Base-by-base conservation (phyloP, 768 basidiomycete genomes). In the Pulveroboletus frians region DNA sequence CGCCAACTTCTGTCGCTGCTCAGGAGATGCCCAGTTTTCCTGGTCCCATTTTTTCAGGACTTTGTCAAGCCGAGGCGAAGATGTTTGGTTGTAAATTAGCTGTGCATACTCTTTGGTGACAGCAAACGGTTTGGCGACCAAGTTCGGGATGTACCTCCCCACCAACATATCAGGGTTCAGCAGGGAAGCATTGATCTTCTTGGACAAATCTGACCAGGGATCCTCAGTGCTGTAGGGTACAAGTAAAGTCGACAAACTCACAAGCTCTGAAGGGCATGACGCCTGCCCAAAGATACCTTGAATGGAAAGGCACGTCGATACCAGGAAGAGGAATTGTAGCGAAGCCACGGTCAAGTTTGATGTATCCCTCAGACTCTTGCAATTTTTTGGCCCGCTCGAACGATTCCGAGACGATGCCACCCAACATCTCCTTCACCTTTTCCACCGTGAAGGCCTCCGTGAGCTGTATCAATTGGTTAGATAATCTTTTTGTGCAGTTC, bases 241-340 rank as follows among this genome's bases (percentile, higher is more conserved):
- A 32, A 46, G 40, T 39, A 40, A 34, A 31, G 13, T 27, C 5
- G 9, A 30, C n/a, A 43, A 20, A 79, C 88, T 71, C 64, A 92
- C 89, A 96, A 49, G 92, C 90, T 58, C 93, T 84, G 89, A 96
- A 95, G 9, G 94, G 91, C 84, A 95, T 78, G 26, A 96, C 93
- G 64, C 93, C 93, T 14, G 94, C 94, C 96, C 96, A 99, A 34
- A 99, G 80, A 71, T 98, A 99, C 51, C 94, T 88, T 4, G 96
- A 98, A 69, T 99, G 96, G 89, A 99, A 99, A 4, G 96, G 96
- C 1, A 99, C 96, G 60, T 98, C 96, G 59, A 99, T 97, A 53
- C 95, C 95, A 34, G 94, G 91, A 34, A 95, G 78, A 36, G 92
- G 92, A 50, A 94, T 94, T 17, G 92, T 93, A 1, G 95, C 95